phyloP scores from a whole-genome alignment of 257 asterid species.

The Solanum arcanum region DNA sequence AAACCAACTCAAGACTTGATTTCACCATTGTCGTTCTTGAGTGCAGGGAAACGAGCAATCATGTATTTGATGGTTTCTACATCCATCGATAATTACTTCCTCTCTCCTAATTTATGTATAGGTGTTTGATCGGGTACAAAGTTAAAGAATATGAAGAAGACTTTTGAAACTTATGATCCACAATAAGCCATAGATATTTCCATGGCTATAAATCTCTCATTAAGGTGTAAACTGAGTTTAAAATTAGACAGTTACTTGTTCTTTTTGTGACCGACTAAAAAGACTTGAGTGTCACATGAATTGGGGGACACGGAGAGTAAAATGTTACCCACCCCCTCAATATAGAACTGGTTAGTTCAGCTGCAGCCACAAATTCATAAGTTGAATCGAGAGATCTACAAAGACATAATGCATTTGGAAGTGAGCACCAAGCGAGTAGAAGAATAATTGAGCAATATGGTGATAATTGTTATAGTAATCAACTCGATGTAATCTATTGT shows the following conservation, averaged over 20 bases:
- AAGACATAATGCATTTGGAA: not conserved
- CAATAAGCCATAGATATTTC: not conserved
- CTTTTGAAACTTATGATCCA: not conserved
- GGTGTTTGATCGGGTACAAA: not conserved
- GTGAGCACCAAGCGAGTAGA: not conserved
- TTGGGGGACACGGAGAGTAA: not conserved
- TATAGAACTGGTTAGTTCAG: not conserved
- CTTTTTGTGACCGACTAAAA: not conserved
- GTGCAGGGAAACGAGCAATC: not conserved
- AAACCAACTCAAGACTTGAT: not conserved
- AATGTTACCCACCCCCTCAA: not conserved
- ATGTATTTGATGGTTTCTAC: not conserved
- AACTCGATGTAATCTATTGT: not conserved
- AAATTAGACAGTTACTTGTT: not conserved
- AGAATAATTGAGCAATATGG: not conserved
- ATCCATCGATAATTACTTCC: not conserved
- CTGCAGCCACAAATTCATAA: not conserved
- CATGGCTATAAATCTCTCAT: not conserved
- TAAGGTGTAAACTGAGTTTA: not conserved
- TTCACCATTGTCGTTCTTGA: not conserved
- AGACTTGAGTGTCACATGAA: not conserved
- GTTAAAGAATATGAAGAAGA: not conserved
- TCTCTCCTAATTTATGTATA: not conserved
- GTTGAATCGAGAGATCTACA: not conserved
- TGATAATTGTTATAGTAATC: not conserved